These are phyloP conservation scores for Nothopassalora personata DNA, from an alignment of 2,329 filamentous ascomycete genomes.

Conservation along the genomic window DNA sequence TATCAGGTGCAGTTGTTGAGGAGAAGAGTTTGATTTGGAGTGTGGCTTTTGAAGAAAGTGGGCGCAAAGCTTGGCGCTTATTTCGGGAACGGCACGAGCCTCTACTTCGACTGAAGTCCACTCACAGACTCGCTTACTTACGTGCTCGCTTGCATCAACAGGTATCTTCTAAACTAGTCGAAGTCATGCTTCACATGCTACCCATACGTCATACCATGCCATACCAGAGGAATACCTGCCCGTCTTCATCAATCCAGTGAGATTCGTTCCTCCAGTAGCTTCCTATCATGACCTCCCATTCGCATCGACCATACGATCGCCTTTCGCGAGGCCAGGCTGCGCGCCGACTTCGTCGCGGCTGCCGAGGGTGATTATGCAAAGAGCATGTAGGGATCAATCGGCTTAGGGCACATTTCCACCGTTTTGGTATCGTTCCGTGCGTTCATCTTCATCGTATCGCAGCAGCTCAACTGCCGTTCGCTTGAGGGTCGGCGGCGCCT, in stretches of 20 bases:
- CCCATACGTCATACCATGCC: not conserved
- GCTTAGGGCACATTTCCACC: not conserved
- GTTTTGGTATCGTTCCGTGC: not conserved
- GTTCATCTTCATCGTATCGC: not conserved
- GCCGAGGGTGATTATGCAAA: conserved; percentile 7
- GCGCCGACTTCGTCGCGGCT: not conserved
- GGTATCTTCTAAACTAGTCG: too few species aligned
- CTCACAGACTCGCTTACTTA: not conserved
- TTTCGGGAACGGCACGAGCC: too few species aligned
- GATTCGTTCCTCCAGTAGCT: not conserved
- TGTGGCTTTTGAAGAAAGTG: too few species aligned
- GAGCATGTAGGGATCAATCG: not conserved
- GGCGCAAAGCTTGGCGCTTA: too few species aligned
- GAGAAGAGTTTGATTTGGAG: too few species aligned
- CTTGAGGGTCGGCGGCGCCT: conserved; percentile 1
- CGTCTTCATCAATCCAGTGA: not conserved
- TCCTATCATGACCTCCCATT: not conserved
- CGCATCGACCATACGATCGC: not conserved
- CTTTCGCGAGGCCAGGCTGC: too few species aligned
- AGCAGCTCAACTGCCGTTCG: conserved; percentile 12
- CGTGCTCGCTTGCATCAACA: too few species aligned
- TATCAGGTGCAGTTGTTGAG: too few species aligned
- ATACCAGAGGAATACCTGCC: not conserved
- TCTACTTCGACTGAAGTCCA: not conserved
- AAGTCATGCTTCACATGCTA: not conserved